Conservation (phyloP, 2,329 filamentous ascomycete species). For the Monascus ruber region DNA sequence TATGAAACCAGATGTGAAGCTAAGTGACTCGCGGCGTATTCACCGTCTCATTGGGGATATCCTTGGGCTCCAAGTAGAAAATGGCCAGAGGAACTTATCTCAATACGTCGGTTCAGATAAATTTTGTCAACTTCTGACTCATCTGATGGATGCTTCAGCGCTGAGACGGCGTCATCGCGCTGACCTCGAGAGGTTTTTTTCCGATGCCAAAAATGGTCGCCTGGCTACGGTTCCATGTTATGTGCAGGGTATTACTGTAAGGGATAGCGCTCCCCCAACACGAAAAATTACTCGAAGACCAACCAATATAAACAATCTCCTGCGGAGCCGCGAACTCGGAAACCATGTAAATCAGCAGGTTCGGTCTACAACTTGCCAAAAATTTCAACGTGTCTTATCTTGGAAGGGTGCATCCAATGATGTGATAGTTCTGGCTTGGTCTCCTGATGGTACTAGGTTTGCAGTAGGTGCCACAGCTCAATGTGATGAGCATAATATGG, state of each 20-base stretch:
- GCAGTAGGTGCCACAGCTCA: slow-evolving; percentile 47
- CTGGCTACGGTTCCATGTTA: slow-evolving; percentile 9
- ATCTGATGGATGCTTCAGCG: slow-evolving; percentile 3
- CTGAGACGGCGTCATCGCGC: slow-evolving; percentile 8
- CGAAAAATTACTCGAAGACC: neutral
- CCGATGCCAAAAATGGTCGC: slow-evolving; percentile 9
- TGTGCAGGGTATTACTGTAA: slow-evolving; percentile 1
- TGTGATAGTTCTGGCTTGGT: slow-evolving; percentile 46
- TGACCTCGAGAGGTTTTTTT: slow-evolving; percentile 12
- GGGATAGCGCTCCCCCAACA: neutral
- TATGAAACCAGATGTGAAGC: neutral
- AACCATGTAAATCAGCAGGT: slow-evolving; percentile 6
- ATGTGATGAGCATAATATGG: slow-evolving; percentile 44
- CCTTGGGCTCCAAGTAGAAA: neutral
- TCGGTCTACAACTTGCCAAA: slow-evolving; percentile 18
- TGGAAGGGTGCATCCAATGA: slow-evolving; percentile 51
- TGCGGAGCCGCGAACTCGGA: slow-evolving; percentile 22
- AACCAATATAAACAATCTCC: slow-evolving; percentile 8
- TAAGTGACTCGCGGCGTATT: neutral
- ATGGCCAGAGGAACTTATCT: neutral
- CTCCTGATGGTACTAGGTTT: slow-evolving; percentile 42
- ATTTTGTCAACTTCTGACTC: slow-evolving; percentile 2
- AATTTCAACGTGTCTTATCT: slow-evolving; percentile 33
- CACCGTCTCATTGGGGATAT: slow-evolving; percentile 1
- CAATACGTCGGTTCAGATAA: neutral